Conservation (phyloP, 2,329 filamentous ascomycete species). For the Exophiala alcalophila region DNA sequence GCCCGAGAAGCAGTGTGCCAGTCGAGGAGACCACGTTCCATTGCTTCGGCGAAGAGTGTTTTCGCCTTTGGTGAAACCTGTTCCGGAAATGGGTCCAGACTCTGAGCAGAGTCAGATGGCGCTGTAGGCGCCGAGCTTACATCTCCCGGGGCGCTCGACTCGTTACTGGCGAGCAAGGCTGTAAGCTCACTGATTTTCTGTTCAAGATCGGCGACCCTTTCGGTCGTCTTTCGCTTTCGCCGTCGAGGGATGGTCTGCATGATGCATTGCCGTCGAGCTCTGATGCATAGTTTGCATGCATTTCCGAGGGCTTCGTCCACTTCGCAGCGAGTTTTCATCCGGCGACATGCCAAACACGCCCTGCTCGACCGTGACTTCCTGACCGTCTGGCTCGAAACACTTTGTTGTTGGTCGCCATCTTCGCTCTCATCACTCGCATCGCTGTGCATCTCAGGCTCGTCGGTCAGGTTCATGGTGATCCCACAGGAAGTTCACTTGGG, state of each 20-base stretch:
- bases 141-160: constrained; percentile 26
- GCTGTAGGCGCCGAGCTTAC: constrained; percentile 1
- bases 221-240: constrained; percentile 85
- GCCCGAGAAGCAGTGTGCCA: constrained; percentile 51
- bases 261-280: constrained; percentile 70
- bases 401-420: constrained; percentile 16
- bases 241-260: constrained; percentile 72
- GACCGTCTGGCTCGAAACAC: constrained; percentile 1
- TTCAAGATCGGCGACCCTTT: constrained; percentile 81
- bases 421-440: constrained; percentile 24
- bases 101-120: not conserved
- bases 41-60: constrained; percentile 42
- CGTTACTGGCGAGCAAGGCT: constrained; percentile 65
- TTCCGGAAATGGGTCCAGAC: not conserved
- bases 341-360: constrained; percentile 71
- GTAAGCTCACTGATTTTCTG: constrained; percentile 88
- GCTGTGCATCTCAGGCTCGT: constrained; percentile 15
- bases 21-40: constrained; percentile 51
- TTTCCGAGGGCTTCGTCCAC: constrained; percentile 62
- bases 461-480: constrained; percentile 6
- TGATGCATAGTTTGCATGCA: constrained; percentile 71
- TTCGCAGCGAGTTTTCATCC: constrained; percentile 82
- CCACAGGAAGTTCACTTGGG: no score
- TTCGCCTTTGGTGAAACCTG: not conserved
- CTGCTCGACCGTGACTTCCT: constrained; percentile 37